These are phyloP conservation scores for Boletus rufocinnamomeus DNA, from an alignment of 768 basidiomycete genomes.

Conservation along the genomic window DNA sequence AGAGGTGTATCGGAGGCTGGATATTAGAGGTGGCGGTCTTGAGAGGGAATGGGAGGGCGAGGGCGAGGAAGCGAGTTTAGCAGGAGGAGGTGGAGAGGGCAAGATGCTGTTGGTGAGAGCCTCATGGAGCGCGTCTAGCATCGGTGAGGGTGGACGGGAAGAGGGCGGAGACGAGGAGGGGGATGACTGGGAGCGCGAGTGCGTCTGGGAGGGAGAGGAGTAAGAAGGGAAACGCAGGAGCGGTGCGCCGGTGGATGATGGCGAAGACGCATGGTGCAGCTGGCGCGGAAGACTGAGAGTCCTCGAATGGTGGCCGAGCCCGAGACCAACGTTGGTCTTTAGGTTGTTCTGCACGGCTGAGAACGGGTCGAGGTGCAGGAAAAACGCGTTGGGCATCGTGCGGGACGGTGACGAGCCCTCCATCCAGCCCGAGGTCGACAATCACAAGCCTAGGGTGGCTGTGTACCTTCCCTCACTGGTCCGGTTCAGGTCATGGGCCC, in stretches of 20 bases:
- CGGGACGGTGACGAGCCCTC: conserved; percentile 15
- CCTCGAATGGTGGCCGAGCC: conserved; percentile 6
- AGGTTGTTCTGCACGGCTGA: neutral
- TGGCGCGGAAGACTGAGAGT: conserved; percentile 20
- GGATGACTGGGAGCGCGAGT: neutral
- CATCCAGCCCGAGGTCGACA: conserved; percentile 6
- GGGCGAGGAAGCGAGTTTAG: conserved; percentile 42
- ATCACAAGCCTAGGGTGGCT: conserved; percentile 3
- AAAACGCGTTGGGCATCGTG: conserved; percentile 10
- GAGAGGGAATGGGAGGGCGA: conserved; percentile 35
- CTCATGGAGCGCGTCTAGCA: conserved; percentile 44
- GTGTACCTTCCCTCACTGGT: too few relatives aligned
- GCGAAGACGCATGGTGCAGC: conserved; percentile 10
- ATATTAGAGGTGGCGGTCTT: conserved; percentile 53
- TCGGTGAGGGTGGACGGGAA: conserved; percentile 39
- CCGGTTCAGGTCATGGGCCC: too few relatives aligned
- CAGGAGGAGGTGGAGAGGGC: conserved; percentile 45
- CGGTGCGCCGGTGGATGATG: conserved; percentile 12
- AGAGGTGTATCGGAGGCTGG: conserved; percentile 58
- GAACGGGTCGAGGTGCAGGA: conserved; percentile 5
- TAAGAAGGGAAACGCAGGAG: conserved; percentile 22
- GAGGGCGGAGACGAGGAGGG: conserved; percentile 5
- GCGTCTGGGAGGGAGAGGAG: too few relatives aligned
- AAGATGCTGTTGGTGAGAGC: conserved; percentile 45
- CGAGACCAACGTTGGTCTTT: conserved; percentile 1